Conservation (phyloP, 225 moss, liverwort and hornwort genomes). For the Straminergon stramineum region DNA sequence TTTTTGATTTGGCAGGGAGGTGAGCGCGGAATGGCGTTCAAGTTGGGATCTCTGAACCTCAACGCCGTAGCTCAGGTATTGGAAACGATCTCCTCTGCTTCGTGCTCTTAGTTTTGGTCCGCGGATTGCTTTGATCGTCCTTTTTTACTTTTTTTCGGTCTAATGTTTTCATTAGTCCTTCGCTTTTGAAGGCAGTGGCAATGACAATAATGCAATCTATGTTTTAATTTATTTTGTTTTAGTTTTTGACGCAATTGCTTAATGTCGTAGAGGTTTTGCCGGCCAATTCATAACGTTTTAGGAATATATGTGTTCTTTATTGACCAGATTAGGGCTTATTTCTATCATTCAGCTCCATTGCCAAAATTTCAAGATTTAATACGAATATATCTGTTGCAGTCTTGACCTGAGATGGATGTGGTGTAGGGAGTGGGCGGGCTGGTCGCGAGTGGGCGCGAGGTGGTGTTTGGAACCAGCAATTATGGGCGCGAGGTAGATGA, state of each 20-base stretch:
- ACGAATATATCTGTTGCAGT: neutral
- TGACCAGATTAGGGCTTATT: neutral
- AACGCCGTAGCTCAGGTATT: conserved; percentile 55
- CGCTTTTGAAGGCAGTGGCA: neutral
- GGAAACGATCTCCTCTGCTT: neutral
- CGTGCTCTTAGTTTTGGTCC: neutral
- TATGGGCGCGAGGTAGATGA: conserved; percentile 46
- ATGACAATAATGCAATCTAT: neutral
- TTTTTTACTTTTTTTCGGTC: neutral
- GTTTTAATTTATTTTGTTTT: neutral
- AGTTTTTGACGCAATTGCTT: neutral
- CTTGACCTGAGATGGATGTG: conserved; percentile 3
- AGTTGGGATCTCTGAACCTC: conserved; percentile 51
- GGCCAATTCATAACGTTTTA: neutral
- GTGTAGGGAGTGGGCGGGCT: conserved; percentile 45
- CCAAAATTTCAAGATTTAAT: neutral
- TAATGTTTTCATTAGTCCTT: neutral
- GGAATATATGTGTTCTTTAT: neutral
- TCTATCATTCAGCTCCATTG: neutral
- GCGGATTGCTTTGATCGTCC: neutral
- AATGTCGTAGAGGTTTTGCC: neutral
- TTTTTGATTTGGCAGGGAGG: neutral
- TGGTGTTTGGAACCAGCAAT: conserved; percentile 38
- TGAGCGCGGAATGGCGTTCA: conserved; percentile 40
- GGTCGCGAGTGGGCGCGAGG: conserved; percentile 6